Conservation (phyloP, 2,329 filamentous ascomycete species). For the Coniochaeta sp. region DNA sequence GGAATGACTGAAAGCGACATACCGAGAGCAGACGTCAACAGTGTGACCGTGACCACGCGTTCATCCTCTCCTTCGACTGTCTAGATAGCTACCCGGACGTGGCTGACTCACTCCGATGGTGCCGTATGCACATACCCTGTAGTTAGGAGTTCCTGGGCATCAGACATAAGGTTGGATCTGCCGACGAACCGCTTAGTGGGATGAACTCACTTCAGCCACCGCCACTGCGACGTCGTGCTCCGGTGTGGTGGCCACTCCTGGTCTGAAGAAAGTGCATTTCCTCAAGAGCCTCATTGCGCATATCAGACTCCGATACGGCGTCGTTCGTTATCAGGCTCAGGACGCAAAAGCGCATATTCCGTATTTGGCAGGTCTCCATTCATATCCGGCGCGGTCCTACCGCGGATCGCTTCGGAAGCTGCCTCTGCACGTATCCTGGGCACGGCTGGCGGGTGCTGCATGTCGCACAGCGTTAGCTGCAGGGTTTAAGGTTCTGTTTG, state of each 20-base stretch:
- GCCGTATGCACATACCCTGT: neutral
- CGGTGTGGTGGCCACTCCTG: neutral
- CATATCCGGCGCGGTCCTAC: neutral
- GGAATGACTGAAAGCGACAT: neutral
- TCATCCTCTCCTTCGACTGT: neutral
- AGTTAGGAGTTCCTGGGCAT: neutral
- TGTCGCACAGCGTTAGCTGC: neutral
- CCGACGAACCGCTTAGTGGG: neutral
- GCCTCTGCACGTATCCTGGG: neutral
- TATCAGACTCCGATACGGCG: neutral
- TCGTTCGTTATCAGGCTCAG: neutral
- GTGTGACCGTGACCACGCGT: neutral
- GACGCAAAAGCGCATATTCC: neutral
- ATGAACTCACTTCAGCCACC: neutral
- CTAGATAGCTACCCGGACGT: neutral
- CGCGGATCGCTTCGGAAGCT: neutral
- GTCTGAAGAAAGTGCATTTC: neutral
- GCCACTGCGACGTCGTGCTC: neutral
- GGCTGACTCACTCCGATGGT: neutral
- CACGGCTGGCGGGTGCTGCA: neutral
- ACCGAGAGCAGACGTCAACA: neutral
- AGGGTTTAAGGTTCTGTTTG: neutral
- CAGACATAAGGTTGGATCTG: neutral
- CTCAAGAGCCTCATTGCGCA: neutral
- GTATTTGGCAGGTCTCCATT: neutral